Base-by-base conservation (phyloP, 768 basidiomycete genomes). In the Tremella mesenterica region DNA sequence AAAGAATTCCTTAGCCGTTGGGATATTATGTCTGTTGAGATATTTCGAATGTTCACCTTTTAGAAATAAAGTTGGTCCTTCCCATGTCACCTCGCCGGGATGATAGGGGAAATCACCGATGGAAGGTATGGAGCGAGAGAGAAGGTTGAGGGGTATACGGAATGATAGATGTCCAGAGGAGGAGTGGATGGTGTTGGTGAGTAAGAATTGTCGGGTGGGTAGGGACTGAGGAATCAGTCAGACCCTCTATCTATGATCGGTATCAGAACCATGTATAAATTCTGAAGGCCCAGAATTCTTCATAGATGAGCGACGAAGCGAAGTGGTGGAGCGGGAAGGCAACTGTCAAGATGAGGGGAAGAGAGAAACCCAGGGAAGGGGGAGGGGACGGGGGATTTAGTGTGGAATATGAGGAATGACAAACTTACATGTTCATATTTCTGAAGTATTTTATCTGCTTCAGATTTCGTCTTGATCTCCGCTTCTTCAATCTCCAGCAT, bases 21-120 rank as follows among this genome's bases (percentile, higher is more conserved):
- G 80, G 6, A 82, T 72, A 64, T 91, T 88, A 50, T 81, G 77
- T 23, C 77, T 73, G 58, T 88, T 90, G 67, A 91, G 81, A 72
- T 85, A 86, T 80, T 79, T 79, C 79, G 85, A 88, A 74, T 79
- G 82, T n/a, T 74, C 72, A 4, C 90, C 90, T 64, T 88, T 88
- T 53, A 91, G 76, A 59, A 87, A 83, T 14, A 92, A 72, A 0
- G 84, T 81, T 36, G 76, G 78, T 0, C 85, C 85, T 4, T 76
- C 65, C 67, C 71, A 77, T 78, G 81, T 84, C 4, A 62, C 53
- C 1, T 56, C 55, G 20, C 62, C 79, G 0, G 81, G 79, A 31
- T 71, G 73, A 63, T 84, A 88, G 0, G 89, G 88, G 67, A 95
- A 93, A 5, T 79, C 78, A 8, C 86, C 90, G 2, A 92, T 76